These are phyloP conservation scores for Fomitopsis palustris DNA, from an alignment of 1,284 basidiomycete genomes.

Conservation along the genomic window DNA sequence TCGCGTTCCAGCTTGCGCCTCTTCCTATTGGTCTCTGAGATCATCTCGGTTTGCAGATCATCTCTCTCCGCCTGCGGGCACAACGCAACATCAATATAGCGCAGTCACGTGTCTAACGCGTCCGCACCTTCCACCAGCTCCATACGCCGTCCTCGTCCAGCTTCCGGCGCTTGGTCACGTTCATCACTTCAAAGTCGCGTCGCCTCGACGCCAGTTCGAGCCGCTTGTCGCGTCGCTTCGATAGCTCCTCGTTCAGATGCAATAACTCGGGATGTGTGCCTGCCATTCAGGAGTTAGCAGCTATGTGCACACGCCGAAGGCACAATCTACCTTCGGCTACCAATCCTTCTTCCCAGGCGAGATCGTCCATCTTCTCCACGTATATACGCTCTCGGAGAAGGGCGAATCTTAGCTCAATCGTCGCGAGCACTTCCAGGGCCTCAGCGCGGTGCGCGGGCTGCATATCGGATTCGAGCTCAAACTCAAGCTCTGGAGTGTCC, in stretches of 20 bases:
- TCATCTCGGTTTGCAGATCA: conserved; percentile 78
- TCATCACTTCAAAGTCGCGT: conserved; percentile 59
- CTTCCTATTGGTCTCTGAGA: conserved; percentile 81
- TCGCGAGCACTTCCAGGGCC: conserved; percentile 72
- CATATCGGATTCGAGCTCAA: conserved; percentile 28
- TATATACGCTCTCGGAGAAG: conserved; percentile 70
- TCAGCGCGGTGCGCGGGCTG: conserved; percentile 58
- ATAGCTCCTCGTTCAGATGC: conserved; percentile 73
- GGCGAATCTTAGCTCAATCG: conserved; percentile 77
- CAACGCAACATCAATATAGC: neutral
- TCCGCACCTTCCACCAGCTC: conserved; percentile 73
- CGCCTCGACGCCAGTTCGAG: conserved; percentile 70
- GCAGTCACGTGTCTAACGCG: conserved; percentile 1
- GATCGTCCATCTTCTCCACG: conserved; percentile 77
- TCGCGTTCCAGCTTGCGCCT: conserved; percentile 79
- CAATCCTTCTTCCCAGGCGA: conserved; percentile 74
- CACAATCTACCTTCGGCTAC: conserved; percentile 53
- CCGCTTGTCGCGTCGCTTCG: conserved; percentile 69
- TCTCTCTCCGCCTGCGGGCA: conserved; percentile 54
- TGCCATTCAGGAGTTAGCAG: conserved; percentile 25
- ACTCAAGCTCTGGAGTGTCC: conserved; percentile 33
- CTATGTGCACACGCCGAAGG: neutral
- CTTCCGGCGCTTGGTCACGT: conserved; percentile 51
- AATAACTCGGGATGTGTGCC: conserved; percentile 82
- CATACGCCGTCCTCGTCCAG: conserved; percentile 65